These are phyloP conservation scores for Cymbopogon flexuosus DNA, from an alignment of 202 grass and related monocot genomes.

Conservation along the genomic window DNA sequence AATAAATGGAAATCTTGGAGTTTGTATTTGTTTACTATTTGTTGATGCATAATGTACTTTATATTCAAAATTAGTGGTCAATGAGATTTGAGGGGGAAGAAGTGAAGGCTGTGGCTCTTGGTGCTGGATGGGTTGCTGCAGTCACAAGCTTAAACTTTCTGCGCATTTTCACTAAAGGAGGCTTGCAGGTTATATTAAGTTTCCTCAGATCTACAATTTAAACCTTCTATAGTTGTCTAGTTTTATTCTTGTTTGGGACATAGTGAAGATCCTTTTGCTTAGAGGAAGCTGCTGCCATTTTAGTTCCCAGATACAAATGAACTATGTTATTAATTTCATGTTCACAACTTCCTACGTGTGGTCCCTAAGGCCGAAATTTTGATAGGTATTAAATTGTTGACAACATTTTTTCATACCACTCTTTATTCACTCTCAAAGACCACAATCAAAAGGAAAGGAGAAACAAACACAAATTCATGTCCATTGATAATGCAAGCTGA, in stretches of 20 bases:
- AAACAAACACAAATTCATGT: neutral
- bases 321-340: neutral
- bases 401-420: neutral
- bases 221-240: neutral
- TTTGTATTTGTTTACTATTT: neutral
- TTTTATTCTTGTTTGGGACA: neutral
- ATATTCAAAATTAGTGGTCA: constrained; percentile 69
- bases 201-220: neutral
- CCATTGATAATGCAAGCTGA: neutral
- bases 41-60: constrained; percentile 3
- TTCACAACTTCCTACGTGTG: neutral
- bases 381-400: neutral
- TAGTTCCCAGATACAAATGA: neutral
- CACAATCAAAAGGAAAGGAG: neutral
- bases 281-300: neutral
- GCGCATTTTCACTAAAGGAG: constrained; percentile 78
- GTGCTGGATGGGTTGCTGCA: constrained; percentile 82
- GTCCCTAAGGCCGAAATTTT: neutral
- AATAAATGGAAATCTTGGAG: neutral
- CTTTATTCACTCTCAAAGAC: neutral
- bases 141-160: constrained; percentile 73
- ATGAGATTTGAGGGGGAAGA: constrained; percentile 97
- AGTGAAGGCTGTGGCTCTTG: constrained; percentile 79
- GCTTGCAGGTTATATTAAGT: constrained; percentile 62
- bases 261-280: neutral